Evolutionary conservation across 2,329 filamentous ascomycete genomes (phyloP), one percentile per base, ranked within the genome.

Genomic region (Catunica adiposa): DNA sequence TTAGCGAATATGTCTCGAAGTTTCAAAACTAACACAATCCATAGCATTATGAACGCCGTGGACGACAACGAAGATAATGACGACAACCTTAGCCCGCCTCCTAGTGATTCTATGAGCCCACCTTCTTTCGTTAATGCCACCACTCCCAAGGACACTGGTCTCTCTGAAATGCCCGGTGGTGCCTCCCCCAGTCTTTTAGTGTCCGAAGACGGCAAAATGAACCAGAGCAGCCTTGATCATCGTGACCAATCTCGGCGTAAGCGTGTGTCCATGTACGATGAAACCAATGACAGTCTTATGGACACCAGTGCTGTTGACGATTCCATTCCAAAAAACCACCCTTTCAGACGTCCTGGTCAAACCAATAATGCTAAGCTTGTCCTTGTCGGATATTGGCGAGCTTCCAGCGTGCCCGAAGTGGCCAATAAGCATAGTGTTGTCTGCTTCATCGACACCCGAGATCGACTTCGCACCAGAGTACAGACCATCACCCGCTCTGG

Each of bases 331-430:
- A 51, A 42, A 2, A 26, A 25, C 29, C 54, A 58, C 31, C 47
- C 59, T 11, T 14, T 56, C 17, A 54, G 59, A 23, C 56, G 57
- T 29, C 26, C 56, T 1, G 56, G 47, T 20, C 56, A 58, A 26
- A 58, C 54, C 8, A 53, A 58, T 25, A 44, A 17, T 3, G 66
- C 69, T 22, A 77, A 76, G 60, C 70, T 71, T 3, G 70, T 78
- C 3, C 63, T 73, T 3, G 68, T 83, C 6, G 79, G 79, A 1
- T 74, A 77, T 54, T 83, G 79, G 79, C 71, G 78, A 53, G 76
- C 80, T 51, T 82, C 79, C 0, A 67, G 67, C 2, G 73, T 77
- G 0, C 71, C 73, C 0, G 66, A 73, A 14, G 65, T 69, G 6
- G 66, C 66, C 1, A 70, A 72, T 14, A 80, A 78, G 62, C 79